These are phyloP conservation scores for Lepidium didymum DNA, from an alignment of 345 rosid species.

Conservation along the genomic window DNA sequence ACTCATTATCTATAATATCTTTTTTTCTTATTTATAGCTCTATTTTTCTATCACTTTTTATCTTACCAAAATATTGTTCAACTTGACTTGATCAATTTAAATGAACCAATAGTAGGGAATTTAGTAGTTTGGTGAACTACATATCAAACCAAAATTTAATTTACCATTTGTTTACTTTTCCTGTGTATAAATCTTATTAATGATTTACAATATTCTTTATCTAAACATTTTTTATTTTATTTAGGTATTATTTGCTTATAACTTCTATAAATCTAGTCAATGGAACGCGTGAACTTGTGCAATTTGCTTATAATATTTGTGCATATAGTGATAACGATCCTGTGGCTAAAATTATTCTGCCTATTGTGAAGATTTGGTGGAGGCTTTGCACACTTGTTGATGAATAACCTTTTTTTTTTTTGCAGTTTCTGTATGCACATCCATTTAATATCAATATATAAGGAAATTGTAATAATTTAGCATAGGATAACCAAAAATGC, in stretches of 20 bases:
- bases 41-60: neutral
- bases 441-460: neutral
- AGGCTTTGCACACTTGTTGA: neutral
- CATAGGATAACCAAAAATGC: neutral
- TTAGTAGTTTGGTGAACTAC: neutral
- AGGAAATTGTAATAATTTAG: neutral
- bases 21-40: neutral
- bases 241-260: neutral
- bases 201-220: too few species aligned
- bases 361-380: neutral
- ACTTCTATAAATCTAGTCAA: neutral
- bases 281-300: neutral
- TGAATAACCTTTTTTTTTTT: neutral
- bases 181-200: neutral
- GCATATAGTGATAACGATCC: neutral
- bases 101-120: neutral
- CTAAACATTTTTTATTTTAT: neutral
- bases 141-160: neutral
- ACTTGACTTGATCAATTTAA: neutral
- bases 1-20: slow-evolving; percentile 13
- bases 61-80: neutral
- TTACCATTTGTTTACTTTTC: neutral
- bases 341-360: neutral
- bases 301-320: too few species aligned
- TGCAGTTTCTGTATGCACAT: neutral